Conservation (phyloP, 345 rosid genomes). For the Turritis glabra region DNA sequence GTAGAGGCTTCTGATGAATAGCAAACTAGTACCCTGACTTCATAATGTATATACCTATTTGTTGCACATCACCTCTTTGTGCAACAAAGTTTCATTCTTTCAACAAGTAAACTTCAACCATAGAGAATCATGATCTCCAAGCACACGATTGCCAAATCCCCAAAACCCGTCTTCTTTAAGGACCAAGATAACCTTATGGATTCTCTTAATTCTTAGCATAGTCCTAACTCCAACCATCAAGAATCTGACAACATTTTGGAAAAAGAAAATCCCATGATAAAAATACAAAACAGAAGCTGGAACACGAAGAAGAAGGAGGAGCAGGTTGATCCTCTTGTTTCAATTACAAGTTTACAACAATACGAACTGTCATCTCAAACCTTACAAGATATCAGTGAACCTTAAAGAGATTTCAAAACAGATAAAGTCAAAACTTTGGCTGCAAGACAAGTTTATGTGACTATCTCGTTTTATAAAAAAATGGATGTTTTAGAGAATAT, state of each 20-base stretch:
- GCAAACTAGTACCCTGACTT: not conserved
- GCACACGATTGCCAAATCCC: not conserved
- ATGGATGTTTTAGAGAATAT: not conserved
- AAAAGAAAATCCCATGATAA: not conserved
- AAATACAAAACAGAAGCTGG: not conserved
- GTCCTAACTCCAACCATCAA: not conserved
- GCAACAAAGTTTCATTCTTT: not conserved
- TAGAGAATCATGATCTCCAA: not conserved
- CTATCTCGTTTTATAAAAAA: not conserved
- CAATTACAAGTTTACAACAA: conserved; percentile 21
- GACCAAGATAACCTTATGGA: not conserved
- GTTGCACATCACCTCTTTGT: not conserved
- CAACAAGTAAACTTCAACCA: not conserved
- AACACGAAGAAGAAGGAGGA: not conserved
- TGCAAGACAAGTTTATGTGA: conserved; percentile 6
- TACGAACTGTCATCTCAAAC: conserved; percentile 7
- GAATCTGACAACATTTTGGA: not conserved
- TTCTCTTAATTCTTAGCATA: not conserved
- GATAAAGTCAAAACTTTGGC: not conserved
- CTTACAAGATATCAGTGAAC: conserved; percentile 4
- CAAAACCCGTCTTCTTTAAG: not conserved
- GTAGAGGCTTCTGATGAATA: not conserved
- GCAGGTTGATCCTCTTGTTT: conserved; percentile 1
- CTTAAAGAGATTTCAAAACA: not conserved
- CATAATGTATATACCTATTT: not conserved